Conservation (phyloP, 2,329 filamentous ascomycete genomes). For the Alternaria ethzedia region DNA sequence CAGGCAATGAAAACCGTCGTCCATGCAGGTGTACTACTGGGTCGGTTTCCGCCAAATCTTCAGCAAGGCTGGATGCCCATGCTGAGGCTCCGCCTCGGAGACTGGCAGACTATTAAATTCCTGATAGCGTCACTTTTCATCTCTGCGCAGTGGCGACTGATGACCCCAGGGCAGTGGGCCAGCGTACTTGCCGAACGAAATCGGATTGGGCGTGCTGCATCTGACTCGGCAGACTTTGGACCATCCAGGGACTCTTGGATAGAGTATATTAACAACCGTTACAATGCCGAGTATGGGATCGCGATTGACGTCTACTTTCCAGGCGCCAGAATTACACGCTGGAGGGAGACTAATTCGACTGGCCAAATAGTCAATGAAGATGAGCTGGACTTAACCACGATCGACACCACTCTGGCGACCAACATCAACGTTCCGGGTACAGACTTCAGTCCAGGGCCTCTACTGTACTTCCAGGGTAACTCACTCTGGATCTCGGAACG, state of each 20-base stretch:
- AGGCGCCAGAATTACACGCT: background rate
- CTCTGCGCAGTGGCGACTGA: background rate
- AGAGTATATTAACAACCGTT: background rate
- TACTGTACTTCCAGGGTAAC: background rate
- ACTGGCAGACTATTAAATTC: background rate
- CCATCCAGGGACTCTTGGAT: background rate
- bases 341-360: background rate
- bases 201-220: background rate
- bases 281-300: background rate
- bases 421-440: background rate
- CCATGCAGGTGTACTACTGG: background rate
- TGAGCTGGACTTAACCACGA: background rate
- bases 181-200: background rate
- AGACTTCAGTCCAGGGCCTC: background rate
- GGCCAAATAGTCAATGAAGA: background rate
- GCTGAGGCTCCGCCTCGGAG: background rate
- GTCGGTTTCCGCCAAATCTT: background rate
- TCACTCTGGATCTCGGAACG: background rate
- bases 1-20: background rate
- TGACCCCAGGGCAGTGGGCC: background rate
- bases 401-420: background rate
- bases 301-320: background rate
- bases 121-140: background rate
- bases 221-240: background rate
- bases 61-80: background rate